Evolutionary conservation across 2,329 filamentous ascomycete species (phyloP).

Genomic region (Dothiorella sarmentorum): DNA sequence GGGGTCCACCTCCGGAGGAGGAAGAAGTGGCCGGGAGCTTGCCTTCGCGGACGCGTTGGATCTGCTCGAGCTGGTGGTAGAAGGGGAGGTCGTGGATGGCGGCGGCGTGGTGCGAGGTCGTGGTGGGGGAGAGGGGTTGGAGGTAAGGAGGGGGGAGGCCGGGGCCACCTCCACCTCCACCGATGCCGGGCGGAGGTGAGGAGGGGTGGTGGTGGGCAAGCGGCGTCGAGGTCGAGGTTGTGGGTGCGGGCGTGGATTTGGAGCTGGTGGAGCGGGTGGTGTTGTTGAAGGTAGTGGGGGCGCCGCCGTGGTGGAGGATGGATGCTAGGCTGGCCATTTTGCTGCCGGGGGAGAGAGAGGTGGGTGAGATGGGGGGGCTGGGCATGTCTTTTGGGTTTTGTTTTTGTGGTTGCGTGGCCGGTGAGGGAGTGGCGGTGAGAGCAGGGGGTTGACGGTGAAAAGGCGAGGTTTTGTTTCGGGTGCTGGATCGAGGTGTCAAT

Average conservation of each 20-base stretch:
- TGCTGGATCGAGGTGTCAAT: neutral
- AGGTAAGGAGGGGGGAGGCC: neutral
- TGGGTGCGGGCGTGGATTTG: neutral
- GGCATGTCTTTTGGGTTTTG: neutral
- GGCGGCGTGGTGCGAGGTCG: neutral
- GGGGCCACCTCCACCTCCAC: too few relatives aligned
- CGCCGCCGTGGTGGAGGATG: slow-evolving; percentile 1
- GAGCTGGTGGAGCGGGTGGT: neutral
- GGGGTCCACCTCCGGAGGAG: neutral
- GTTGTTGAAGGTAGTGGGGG: neutral
- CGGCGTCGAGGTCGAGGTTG: neutral
- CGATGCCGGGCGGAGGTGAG: neutral
- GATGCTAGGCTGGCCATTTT: slow-evolving; percentile 6
- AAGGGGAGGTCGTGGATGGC: slow-evolving; percentile 4
- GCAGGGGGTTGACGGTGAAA: neutral
- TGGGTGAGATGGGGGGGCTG: slow-evolving; percentile 13
- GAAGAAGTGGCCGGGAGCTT: neutral
- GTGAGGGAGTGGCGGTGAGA: neutral
- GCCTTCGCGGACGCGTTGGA: slow-evolving; percentile 11
- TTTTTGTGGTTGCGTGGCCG: neutral
- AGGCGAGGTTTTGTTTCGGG: neutral
- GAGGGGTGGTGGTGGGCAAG: neutral
- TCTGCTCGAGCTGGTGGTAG: slow-evolving; percentile 12
- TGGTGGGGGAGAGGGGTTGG: slow-evolving; percentile 4
- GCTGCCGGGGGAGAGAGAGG: slow-evolving; percentile 1